Base-by-base conservation (phyloP, 768 basidiomycete genomes). In the Suillus cothurnatus region DNA sequence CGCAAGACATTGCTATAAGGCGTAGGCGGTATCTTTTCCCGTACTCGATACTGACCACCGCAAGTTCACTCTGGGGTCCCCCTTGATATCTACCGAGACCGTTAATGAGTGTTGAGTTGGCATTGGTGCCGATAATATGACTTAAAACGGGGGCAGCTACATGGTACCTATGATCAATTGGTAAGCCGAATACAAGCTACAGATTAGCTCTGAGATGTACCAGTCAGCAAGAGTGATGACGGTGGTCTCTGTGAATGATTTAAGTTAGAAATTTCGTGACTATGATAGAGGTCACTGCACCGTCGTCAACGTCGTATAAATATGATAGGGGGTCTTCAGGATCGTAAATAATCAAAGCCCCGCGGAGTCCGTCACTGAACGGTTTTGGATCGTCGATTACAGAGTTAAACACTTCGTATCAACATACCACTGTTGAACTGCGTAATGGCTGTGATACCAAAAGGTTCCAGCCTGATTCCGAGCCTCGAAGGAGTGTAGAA, bases 261-360 rank as follows among this genome's bases (percentile, higher is more conserved):
- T 26, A 7, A 50, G 23, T 26, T 23, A 26, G 62, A 64, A 50
- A 34, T 43, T 26, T 7, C 31, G 12, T 6, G 50, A 14, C 8
- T n/a, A 3, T 57, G 14, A 28, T 3, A 39, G 28, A 6, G 19
- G 26, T 23, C 31, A 45, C 58, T 68, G 7, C 36, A 80, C 79
- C 80, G 68, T 83, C 76, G 63, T 83, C 82, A 8, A 82, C 75
- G 61, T 83, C 82, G 64, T 82, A 83, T 28, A 80, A 47, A 15
- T 63, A 31, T 4, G 62, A 63, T 17, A 74, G 68, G 1, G 82
- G 82, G 63, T 83, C 82, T 2, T 74, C 52, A 1, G 78, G 78
- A 64, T 82, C 80, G 64, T 82, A 38, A 14, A 38, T 38, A 38
- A 38, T 38, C 36, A 83, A 62, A 2, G 73, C 64, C 8, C 72